Conservation (phyloP, 495 filamentous ascomycete species). For the Penicilliopsis zonata region DNA sequence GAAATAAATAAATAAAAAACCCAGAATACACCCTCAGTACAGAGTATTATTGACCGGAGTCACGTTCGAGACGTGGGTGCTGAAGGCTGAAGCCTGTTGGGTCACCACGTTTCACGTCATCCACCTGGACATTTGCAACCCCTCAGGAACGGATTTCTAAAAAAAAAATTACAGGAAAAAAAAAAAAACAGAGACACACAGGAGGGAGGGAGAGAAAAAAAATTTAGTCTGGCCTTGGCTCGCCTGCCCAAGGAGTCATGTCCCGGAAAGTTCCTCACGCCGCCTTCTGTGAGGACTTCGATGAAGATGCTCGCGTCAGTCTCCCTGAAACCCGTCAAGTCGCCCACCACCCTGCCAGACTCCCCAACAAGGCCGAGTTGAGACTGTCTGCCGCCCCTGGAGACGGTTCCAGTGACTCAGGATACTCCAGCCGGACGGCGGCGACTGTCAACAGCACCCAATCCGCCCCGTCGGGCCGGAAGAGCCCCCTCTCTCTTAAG, state of each 20-base stretch:
- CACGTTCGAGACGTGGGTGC: too few species aligned
- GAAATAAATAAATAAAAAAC: too few species aligned
- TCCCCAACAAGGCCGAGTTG: constrained; percentile 37
- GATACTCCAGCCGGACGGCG: constrained; percentile 52
- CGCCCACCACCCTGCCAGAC: constrained; percentile 42
- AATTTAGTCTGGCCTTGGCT: constrained; percentile 14
- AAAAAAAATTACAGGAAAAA: too few species aligned
- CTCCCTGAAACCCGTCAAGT: constrained; percentile 36
- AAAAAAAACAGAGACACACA: too few species aligned
- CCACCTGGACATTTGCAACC: constrained; percentile 9
- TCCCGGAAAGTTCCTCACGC: constrained; percentile 24
- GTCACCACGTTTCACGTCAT: constrained; percentile 22
- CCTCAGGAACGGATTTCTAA: constrained; percentile 10
- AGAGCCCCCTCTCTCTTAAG: constrained; percentile 29
- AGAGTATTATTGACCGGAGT: too few species aligned
- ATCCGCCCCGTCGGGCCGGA: constrained; percentile 37
- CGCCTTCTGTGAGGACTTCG: constrained; percentile 45
- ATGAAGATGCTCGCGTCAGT: constrained; percentile 36
- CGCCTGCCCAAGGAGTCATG: constrained; percentile 20
- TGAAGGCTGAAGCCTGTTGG: constrained; percentile 14
- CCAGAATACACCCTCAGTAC: too few species aligned
- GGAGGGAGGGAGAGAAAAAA: too few species aligned
- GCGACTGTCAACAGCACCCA: constrained; percentile 43
- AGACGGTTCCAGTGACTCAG: constrained; percentile 49
- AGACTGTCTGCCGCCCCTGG: constrained; percentile 21